Conservation (phyloP, 2,329 filamentous ascomycete genomes). For the Ascomycota sp. region DNA sequence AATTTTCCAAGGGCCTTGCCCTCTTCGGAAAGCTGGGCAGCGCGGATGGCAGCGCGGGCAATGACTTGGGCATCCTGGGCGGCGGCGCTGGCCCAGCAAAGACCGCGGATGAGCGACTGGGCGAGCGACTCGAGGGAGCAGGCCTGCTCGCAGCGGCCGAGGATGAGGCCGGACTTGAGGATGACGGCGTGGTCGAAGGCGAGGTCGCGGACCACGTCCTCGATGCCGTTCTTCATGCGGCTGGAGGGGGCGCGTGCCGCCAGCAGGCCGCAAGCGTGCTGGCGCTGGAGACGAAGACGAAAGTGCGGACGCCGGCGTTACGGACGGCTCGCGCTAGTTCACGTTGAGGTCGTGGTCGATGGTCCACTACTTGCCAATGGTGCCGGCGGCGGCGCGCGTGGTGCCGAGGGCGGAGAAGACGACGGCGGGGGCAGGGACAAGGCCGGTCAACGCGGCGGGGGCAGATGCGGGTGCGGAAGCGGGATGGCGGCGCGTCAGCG, state of each 20-base stretch:
- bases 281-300: constrained; percentile 51
- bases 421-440: constrained; percentile 35
- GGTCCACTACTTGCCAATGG: constrained; percentile 61
- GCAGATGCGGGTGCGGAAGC: no score
- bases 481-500: constrained; percentile 50
- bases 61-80: constrained; percentile 56
- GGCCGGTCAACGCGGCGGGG: constrained; percentile 31
- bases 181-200: constrained; percentile 66
- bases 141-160: constrained; percentile 45
- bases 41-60: constrained; percentile 42
- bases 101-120: constrained; percentile 29
- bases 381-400: constrained; percentile 54
- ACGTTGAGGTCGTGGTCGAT: constrained; percentile 80
- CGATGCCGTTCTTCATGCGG: constrained; percentile 73
- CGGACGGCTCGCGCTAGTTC: constrained; percentile 58
- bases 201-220: constrained; percentile 51
- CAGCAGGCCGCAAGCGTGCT: constrained; percentile 23
- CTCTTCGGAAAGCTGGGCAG: constrained; percentile 34
- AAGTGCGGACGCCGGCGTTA: constrained; percentile 49
- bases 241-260: constrained; percentile 26
- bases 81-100: constrained; percentile 31
- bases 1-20: constrained; percentile 37
- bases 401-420: constrained; percentile 69
- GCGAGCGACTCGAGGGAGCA: constrained; percentile 37
- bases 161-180: constrained; percentile 50